phyloP scores from a whole-genome alignment of 2,329 filamentous ascomycete species.

The Colletotrichum salicis region DNA sequence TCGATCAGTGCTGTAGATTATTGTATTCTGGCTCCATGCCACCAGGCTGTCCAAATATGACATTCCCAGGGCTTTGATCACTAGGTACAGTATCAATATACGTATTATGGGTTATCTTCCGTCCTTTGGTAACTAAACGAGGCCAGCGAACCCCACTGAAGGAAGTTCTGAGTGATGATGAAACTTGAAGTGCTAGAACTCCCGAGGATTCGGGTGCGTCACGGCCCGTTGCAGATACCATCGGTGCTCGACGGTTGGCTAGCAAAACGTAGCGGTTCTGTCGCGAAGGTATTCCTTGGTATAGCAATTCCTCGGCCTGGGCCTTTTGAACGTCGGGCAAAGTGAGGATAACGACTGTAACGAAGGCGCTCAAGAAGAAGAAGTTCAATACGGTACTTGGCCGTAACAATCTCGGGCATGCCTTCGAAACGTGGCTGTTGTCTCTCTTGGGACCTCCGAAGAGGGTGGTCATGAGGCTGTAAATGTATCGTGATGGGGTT shows the following conservation, averaged over 20 bases:
- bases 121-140: too few species aligned
- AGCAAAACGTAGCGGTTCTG: background rate
- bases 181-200: conserved; percentile 4
- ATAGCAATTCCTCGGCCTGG: conserved; percentile 42
- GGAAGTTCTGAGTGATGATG: conserved; percentile 48
- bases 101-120: too few species aligned
- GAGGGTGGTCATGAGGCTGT: conserved; percentile 36
- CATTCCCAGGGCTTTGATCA: too few species aligned
- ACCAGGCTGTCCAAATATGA: too few species aligned
- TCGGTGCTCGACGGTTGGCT: background rate
- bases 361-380: conserved; percentile 53
- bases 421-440: conserved; percentile 39
- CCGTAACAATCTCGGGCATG: conserved; percentile 50
- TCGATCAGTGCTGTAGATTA: too few species aligned
- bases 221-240: conserved; percentile 3
- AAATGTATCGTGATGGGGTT: too few species aligned
- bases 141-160: conserved; percentile 47
- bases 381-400: conserved; percentile 49
- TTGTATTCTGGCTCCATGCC: too few species aligned
- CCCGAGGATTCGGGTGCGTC: background rate
- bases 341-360: conserved; percentile 54
- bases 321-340: conserved; percentile 44
- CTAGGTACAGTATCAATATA: too few species aligned
- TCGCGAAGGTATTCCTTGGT: background rate
- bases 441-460: conserved; percentile 47